These are phyloP conservation scores for Acanthamoeba lenticulata DNA, from an alignment of 208 protist species.

Conservation along the genomic window DNA sequence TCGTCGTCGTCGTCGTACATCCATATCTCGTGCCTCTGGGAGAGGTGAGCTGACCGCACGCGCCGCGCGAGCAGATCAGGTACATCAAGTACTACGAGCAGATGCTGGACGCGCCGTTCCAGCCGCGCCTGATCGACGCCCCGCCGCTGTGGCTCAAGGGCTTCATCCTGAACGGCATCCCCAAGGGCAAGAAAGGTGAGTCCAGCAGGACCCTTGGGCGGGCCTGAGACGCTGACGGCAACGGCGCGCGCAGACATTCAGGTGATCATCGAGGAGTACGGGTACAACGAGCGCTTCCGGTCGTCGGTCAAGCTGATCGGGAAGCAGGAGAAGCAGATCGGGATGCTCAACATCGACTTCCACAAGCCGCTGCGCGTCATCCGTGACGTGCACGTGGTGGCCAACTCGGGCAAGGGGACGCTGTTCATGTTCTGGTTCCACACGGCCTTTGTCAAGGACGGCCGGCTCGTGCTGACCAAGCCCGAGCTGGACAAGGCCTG, in stretches of 20 bases:
- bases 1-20: no score
- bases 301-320: slow-evolving; percentile 10
- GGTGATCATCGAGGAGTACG: slow-evolving; percentile 37
- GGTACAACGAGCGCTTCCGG: slow-evolving; percentile 37
- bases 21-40: no score
- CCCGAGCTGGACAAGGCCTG: slow-evolving; percentile 34
- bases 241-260: slow-evolving; percentile 11
- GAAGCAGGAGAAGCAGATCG: slow-evolving; percentile 40
- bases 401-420: slow-evolving; percentile 16
- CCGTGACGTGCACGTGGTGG: neutral
- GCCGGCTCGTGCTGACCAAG: neutral
- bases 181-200: slow-evolving; percentile 40
- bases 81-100: slow-evolving; percentile 41
- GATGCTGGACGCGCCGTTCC: slow-evolving; percentile 40
- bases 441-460: slow-evolving; percentile 43
- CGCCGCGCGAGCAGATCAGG: neutral
- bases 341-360: slow-evolving; percentile 7
- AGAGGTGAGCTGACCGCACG: no score
- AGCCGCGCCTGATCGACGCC: neutral
- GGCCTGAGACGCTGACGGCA: no score
- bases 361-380: slow-evolving; percentile 32
- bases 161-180: neutral
- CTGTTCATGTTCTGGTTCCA: slow-evolving; percentile 60
- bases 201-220: no score
- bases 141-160: slow-evolving; percentile 42